Evolutionary conservation across 2,329 filamentous ascomycete genomes (phyloP), one percentile per base, ranked within the genome.

Genomic region (Scytalidium sp.): DNA sequence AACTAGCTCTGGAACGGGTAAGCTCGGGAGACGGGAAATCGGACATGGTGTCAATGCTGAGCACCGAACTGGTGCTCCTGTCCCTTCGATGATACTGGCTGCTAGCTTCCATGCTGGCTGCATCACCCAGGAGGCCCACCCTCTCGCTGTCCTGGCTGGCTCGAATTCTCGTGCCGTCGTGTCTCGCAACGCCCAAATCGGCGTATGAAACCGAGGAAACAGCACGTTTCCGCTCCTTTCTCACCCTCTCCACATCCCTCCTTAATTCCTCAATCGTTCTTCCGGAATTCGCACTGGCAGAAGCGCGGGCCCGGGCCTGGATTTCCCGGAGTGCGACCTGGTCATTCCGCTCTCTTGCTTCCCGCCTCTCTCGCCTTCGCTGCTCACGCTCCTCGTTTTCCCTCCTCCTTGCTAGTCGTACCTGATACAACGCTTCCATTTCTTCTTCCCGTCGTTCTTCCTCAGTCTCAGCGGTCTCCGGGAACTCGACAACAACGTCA

Each of bases 351-450:
- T 76, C 79, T 45, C 88, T 81, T 10, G 92, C 92, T 56, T 91
- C 88, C 23, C 82, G 75, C 22, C 89, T 78, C 50, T 83, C 75
- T 43, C 81, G 77, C 46, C 89, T 78, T n/a, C 88, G 76, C 56
- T 87, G 84, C 57, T 95, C 89, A 4, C 90, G 84, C 54, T 94
- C 90, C 3, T 83, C 81, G 36, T 86, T 77, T 65, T 95, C 87
- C 49, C 81, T 77, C 46, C 92, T 82, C 47, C 94, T 81, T 17
- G 89, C 84, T 11, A 88, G 65, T 11, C 94, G 85, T 51, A 97
- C 93, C 67, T 96, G 90, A 67, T 96, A 97, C 39, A 97, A 70
- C 0, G 88, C 83, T 54, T 94, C 88, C 94, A 97, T 97, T 67
- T 97, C 90, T 22, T 90, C 83, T 55, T 97, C 91, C 11, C 94